Percentiles rank a stretch among this genome's conserved stretches.
Conservation (phyloP, 306 rosid species). For the Acacia crassicarpa region DNA sequence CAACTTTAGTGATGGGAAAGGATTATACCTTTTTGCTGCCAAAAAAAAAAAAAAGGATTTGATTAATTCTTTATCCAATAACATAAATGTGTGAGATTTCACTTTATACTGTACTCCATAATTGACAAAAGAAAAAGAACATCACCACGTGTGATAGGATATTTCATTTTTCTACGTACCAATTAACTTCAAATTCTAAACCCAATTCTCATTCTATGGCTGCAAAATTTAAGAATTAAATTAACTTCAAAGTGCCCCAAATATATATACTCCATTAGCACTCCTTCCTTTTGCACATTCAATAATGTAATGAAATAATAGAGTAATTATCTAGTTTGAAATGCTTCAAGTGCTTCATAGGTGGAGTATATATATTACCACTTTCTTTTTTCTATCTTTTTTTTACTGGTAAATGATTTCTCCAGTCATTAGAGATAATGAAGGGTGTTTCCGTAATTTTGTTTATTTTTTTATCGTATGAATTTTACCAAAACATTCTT, state of each 20-base stretch:
- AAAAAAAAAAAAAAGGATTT: no score
- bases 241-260: background rate
- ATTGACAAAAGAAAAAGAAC: background rate
- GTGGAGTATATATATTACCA: background rate
- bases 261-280: background rate
- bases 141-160: background rate
- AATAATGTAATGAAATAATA: no score
- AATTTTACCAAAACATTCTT: no score
- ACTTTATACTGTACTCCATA: background rate
- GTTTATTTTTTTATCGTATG: no score
- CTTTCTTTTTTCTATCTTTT: no score
- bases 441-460: no score
- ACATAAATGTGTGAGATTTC: background rate
- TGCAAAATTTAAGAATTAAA: background rate
- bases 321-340: background rate
- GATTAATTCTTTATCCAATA: background rate
- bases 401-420: no score
- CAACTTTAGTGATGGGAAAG: background rate
- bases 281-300: background rate
- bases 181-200: background rate
- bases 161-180: background rate
- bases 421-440: no score
- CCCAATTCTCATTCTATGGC: background rate
- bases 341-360: background rate
- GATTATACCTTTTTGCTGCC: background rate